Conservation (phyloP, 768 basidiomycete genomes). For the Auricularia sp. region DNA sequence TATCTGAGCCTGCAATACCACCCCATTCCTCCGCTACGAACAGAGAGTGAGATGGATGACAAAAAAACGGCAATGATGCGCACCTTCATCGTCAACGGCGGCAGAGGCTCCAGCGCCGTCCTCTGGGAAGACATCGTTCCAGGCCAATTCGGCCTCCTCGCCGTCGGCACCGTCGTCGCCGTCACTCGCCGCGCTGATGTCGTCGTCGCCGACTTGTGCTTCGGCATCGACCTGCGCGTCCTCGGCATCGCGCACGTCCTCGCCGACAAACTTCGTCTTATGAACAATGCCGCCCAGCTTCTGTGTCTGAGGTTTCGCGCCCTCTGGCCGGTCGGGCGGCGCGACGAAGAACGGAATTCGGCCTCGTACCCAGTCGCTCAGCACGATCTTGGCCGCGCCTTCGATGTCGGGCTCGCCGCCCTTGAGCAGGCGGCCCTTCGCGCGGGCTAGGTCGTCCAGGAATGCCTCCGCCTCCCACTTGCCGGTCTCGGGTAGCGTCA, state of each 20-base stretch:
- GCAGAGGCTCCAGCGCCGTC: slow-evolving; percentile 21
- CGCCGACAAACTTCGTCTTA: slow-evolving; percentile 77
- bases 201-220: slow-evolving; percentile 26
- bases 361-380: slow-evolving; percentile 95
- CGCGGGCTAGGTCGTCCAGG: slow-evolving; percentile 74
- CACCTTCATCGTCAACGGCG: slow-evolving; percentile 17
- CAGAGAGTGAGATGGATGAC: slow-evolving; percentile 10
- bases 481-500: slow-evolving; percentile 48
- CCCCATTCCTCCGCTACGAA: slow-evolving; percentile 18
- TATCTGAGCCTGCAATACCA: slow-evolving; percentile 14
- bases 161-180: slow-evolving; percentile 9
- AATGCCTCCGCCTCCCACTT: slow-evolving; percentile 69
- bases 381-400: slow-evolving; percentile 84
- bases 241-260: slow-evolving; percentile 69
- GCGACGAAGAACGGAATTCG: slow-evolving; percentile 93
- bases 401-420: slow-evolving; percentile 92
- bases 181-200: slow-evolving; percentile 18
- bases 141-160: slow-evolving; percentile 49
- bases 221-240: slow-evolving; percentile 44
- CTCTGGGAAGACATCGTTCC: slow-evolving; percentile 81
- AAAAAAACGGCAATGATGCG: slow-evolving; percentile 8
- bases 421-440: slow-evolving; percentile 85
- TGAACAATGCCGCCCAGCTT: slow-evolving; percentile 80
- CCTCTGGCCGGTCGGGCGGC: slow-evolving; percentile 75
- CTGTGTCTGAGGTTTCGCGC: slow-evolving; percentile 58